Evolutionary conservation across 768 basidiomycete species (phyloP), one percentile per base, ranked within the genome.

Genomic region (Hortiboletus campestris): DNA sequence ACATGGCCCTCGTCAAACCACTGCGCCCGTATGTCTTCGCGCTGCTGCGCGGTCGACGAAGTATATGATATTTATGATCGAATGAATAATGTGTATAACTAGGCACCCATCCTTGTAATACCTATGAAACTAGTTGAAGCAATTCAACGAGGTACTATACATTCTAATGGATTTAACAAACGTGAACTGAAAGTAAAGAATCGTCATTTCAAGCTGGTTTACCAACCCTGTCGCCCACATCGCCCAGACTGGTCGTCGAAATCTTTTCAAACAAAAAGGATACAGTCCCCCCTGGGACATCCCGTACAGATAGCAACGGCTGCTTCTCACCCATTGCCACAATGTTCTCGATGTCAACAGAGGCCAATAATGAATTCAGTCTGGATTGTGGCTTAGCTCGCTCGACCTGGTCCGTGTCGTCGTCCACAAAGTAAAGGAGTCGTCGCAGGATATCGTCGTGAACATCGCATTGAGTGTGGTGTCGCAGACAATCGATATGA

Each of bases 191-290:
- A 52, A 47, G 44, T 31, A 25, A 44, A 35, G 49, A 25, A 39
- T 22, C 28, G n/a, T 17, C 2, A 6, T 25, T 14, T 66, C 48
- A 59, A 35, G 14, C 19, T 25, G 25, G n/a, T 32, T 46, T 19
- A 29, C 51, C 38, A 38, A 42, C 28, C 36, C 3, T 35, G 31
- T 57, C 45, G 4, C 32, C 56, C 19, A 22, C 48, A 46, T 51
- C 34, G 49, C 54, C 53, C 34, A 63, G 32, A 28, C 31, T 59
- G 5, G 51, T 58, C 10, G 55, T 59, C 22, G 80, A 76, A 35
- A 72, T 78, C 63, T 78, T 85, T 67, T 90, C 87, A 60, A 94
- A 93, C 13, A 93, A 62, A 65, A 88, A 91, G 9, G 88, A 86
- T 17, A 92, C 70, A 2, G 86, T 84, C 0, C 91, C 91, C 3